phyloP scores from a whole-genome alignment of 495 filamentous ascomycete genomes.

The Aspergillus kassunensis region DNA sequence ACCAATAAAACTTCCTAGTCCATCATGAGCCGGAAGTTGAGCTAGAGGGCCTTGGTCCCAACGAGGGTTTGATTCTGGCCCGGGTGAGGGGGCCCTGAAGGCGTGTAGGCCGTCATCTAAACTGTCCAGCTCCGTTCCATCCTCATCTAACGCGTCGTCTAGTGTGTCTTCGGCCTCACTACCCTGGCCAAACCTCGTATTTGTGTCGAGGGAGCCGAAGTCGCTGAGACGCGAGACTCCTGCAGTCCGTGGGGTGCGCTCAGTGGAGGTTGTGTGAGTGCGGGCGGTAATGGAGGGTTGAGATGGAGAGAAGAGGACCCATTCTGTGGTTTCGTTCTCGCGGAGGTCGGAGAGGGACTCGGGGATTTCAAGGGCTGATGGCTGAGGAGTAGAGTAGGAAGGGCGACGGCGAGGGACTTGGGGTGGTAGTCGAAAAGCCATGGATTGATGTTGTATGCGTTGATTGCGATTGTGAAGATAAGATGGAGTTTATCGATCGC shows the following conservation, averaged over 20 bases:
- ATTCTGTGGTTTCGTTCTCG: slow-evolving; percentile 77
- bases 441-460: slow-evolving; percentile 30
- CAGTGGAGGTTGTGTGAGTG: slow-evolving; percentile 68
- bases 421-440: slow-evolving; percentile 82
- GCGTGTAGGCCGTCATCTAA: slow-evolving; percentile 85
- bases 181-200: slow-evolving; percentile 47
- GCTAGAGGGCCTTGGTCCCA: slow-evolving; percentile 52
- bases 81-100: slow-evolving; percentile 65
- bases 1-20: slow-evolving; percentile 74
- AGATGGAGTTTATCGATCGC: slow-evolving; percentile 18
- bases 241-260: slow-evolving; percentile 65
- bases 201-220: slow-evolving; percentile 75
- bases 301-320: slow-evolving; percentile 88
- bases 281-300: slow-evolving; percentile 55
- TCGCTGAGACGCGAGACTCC: slow-evolving; percentile 76
- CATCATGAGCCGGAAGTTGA: slow-evolving; percentile 86
- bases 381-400: slow-evolving; percentile 48
- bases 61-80: slow-evolving; percentile 42
- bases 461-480: slow-evolving; percentile 6
- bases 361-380: slow-evolving; percentile 33
- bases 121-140: slow-evolving; percentile 75
- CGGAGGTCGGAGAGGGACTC: slow-evolving; percentile 33
- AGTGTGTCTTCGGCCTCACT: slow-evolving; percentile 44
- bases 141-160: slow-evolving; percentile 59
- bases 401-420: slow-evolving; percentile 58